These are phyloP conservation scores for Mycena leptocephala DNA, from an alignment of 768 basidiomycete species.

Conservation along the genomic window DNA sequence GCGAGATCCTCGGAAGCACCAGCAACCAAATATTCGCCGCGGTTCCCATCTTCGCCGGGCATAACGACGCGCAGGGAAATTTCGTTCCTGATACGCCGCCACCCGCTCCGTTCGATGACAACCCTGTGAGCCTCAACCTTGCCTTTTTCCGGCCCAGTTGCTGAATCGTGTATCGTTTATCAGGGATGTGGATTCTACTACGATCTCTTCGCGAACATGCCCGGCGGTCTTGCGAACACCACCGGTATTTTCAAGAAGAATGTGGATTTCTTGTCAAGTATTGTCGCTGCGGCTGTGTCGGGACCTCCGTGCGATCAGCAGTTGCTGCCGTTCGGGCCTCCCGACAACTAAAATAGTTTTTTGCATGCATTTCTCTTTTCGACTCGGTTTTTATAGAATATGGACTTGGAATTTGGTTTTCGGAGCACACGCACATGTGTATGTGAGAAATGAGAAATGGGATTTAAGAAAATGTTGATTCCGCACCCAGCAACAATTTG, in stretches of 20 bases:
- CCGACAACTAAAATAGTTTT: conserved; percentile 14
- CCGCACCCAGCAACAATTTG: conserved; percentile 1
- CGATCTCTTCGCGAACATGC: too few relatives aligned
- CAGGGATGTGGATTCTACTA: too few relatives aligned
- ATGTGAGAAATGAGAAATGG: not conserved
- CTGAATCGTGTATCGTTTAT: too few relatives aligned
- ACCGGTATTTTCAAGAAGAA: too few relatives aligned
- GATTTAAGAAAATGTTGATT: not conserved
- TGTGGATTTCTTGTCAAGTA: too few relatives aligned
- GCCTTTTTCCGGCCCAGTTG: not conserved
- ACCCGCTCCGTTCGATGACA: conserved; percentile 21
- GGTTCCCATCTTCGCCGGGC: conserved; percentile 11
- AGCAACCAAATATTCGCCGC: conserved; percentile 1
- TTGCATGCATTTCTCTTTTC: not conserved
- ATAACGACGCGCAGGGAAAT: conserved; percentile 23
- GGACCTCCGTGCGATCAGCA: conserved; percentile 5
- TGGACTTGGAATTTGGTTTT: conserved; percentile 4
- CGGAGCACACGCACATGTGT: not conserved
- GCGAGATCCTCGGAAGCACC: not conserved
- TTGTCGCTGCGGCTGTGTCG: conserved; percentile 13
- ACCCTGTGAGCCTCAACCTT: conserved; percentile 4
- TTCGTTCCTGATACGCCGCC: conserved; percentile 19
- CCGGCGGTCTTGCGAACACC: too few relatives aligned
- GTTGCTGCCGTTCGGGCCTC: conserved; percentile 15
- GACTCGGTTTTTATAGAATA: conserved; percentile 9